Percentiles rank a stretch among this genome's conserved stretches.
phyloP scores from a whole-genome alignment of 805 yeast species.

The Komagataella ulmi region DNA sequence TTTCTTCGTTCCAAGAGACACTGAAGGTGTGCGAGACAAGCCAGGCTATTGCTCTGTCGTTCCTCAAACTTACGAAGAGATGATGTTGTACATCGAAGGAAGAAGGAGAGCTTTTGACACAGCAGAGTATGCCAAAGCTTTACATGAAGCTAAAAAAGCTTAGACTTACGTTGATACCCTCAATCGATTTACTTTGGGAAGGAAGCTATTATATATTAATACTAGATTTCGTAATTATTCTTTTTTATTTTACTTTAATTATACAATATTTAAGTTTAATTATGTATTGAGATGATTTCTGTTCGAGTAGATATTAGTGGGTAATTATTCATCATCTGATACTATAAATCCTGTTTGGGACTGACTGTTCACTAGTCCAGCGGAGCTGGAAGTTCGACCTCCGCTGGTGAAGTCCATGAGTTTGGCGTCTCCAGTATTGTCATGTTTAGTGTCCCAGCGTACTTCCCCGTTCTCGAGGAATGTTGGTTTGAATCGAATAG shows the following conservation, averaged over 20 bases:
- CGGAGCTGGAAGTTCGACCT: constrained; percentile 14
- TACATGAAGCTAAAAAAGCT: constrained; percentile 19
- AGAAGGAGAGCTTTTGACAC: constrained; percentile 83
- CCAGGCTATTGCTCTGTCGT: constrained; percentile 67
- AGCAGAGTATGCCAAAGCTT: constrained; percentile 39
- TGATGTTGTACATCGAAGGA: constrained; percentile 86
- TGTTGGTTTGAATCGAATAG: neutral
- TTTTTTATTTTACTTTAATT: neutral
- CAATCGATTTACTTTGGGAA: neutral
- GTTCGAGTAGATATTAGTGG: neutral
- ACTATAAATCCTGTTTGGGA: neutral
- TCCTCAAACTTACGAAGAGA: constrained; percentile 81
- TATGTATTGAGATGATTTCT: neutral
- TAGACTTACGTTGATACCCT: neutral
- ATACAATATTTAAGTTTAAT: neutral
- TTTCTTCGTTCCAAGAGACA: constrained; percentile 65
- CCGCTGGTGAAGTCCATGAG: constrained; percentile 20
- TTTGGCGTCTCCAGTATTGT: constrained; percentile 16
- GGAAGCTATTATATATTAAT: neutral
- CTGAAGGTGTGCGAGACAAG: constrained; percentile 20
- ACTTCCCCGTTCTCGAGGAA: neutral
- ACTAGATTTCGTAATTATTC: neutral
- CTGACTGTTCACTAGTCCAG: neutral
- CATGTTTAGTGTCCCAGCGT: neutral
- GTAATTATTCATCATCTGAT: neutral